Evolutionary conservation across 2,329 filamentous ascomycete genomes (phyloP), one percentile per base, ranked within the genome.

Genomic region (Colletotrichum horii): DNA sequence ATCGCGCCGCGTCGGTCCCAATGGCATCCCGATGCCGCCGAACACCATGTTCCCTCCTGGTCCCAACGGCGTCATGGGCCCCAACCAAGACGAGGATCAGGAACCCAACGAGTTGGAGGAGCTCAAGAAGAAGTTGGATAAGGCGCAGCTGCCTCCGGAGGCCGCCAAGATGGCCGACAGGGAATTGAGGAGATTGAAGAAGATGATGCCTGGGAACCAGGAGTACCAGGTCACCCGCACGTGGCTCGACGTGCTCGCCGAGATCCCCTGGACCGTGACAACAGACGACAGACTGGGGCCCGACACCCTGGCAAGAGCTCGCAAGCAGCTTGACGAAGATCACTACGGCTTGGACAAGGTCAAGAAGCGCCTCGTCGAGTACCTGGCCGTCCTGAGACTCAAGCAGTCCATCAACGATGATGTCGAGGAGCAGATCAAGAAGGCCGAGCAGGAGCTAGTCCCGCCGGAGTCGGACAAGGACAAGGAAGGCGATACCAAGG

Each of bases 271-370:
- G 97, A 92, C 93, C 3, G 92, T 93, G 78, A 88, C 91, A 67
- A 98, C 96, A 0, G 93, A 97, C 76, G 96, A 98, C 81, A 93
- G 95, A 36, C 91, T 99, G 4, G 95, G 96, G 9, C 90, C 92
- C 0, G 93, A 95, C 12, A 98, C 96, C 1, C 84, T 98, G 72
- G 89, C 91, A 74, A 91, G 90, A 79, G 97, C 97, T 8, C 92
- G 95, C 70, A 95, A 96, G 85, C 97, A 98, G 84, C 90, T 99
- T 8, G 96, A 99, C 80, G 93, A 97, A 78, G 97, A 99, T 82
- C 97, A 99, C 84, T 98, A 98, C 80, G 97, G 97, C 0, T 88
- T 99, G 16, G 96, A 98, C 77, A 97, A 96, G 85, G 96, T 99
- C 82, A 99, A 99, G 91, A 98, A 98, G 89, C 91, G 97, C 58